These are phyloP conservation scores for Acanthamoeba triangularis DNA, from an alignment of 208 protist genomes.

Conservation along the genomic window DNA sequence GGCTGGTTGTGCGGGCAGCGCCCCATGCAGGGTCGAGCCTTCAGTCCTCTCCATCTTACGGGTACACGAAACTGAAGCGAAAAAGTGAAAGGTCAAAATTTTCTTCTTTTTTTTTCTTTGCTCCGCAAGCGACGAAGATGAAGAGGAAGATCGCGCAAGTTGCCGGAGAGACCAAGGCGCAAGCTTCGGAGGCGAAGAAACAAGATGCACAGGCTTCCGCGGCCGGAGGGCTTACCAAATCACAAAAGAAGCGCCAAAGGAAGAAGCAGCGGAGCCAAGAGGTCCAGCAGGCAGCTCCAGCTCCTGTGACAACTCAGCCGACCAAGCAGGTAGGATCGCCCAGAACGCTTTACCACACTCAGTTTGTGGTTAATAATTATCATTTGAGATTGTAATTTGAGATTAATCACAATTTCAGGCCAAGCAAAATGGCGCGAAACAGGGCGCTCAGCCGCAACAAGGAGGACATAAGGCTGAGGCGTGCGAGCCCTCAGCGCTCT, in stretches of 20 bases:
- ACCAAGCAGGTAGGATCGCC: background rate
- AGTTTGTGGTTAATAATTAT: too few relatives aligned
- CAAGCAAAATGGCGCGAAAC: background rate
- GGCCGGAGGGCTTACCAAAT: background rate
- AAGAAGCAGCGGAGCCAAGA: conserved; percentile 3
- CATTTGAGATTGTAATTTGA: too few relatives aligned
- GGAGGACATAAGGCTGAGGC: background rate
- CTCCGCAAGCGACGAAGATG: background rate
- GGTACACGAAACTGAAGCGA: background rate
- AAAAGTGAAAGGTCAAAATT: background rate
- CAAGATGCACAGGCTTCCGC: background rate
- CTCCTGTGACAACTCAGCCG: background rate
- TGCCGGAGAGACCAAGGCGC: background rate
- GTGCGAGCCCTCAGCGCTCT: background rate
- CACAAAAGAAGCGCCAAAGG: conserved; percentile 33
- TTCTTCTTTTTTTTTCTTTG: background rate
- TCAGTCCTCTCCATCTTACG: background rate
- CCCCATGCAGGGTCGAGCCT: background rate
- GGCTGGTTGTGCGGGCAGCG: background rate
- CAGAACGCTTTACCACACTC: too few relatives aligned
- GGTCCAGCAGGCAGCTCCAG: background rate
- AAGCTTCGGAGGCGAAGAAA: background rate
- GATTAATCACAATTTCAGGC: too few relatives aligned
- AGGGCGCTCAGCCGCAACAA: background rate
- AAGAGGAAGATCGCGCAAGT: background rate